phyloP scores from a whole-genome alignment of 768 basidiomycete species.

The Xerocomellus intermedius region DNA sequence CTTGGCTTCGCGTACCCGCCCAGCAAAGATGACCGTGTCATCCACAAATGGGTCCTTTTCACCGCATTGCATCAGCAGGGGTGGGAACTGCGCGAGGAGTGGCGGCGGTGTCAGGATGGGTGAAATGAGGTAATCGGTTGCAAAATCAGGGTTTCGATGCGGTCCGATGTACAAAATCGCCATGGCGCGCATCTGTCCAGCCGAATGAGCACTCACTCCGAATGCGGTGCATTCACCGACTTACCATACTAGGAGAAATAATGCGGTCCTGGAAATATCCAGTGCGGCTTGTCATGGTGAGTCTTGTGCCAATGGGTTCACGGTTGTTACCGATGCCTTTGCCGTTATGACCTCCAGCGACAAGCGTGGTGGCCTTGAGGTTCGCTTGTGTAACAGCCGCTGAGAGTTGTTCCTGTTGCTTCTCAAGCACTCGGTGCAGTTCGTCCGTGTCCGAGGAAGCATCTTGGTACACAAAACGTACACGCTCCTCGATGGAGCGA shows the following conservation, averaged over 20 bases:
- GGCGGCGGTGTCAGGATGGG: conserved; percentile 85
- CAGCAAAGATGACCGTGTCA: conserved; percentile 96
- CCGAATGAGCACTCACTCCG: conserved; percentile 10
- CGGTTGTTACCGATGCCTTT: conserved; percentile 37
- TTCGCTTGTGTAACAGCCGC: conserved; percentile 52
- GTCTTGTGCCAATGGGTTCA: conserved; percentile 75
- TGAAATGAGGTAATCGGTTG: conserved; percentile 93
- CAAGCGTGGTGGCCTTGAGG: conserved; percentile 41
- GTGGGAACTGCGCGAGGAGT: conserved; percentile 90
- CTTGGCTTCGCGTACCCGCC: conserved; percentile 93
- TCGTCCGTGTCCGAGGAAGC: conserved; percentile 14
- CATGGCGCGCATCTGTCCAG: conserved; percentile 97
- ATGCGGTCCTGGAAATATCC: conserved; percentile 94
- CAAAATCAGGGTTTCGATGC: conserved; percentile 89
- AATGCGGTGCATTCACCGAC: conserved; percentile 28
- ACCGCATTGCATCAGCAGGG: conserved; percentile 90
- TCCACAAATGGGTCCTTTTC: conserved; percentile 97
- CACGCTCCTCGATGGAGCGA: conserved; percentile 70
- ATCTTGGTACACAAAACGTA: conserved; percentile 52
- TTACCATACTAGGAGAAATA: conserved; percentile 93
- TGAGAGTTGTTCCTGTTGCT: conserved; percentile 51
- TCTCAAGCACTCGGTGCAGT: conserved; percentile 34
- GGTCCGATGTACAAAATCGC: conserved; percentile 97
- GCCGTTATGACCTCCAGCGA: conserved; percentile 30
- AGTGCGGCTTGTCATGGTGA: conserved; percentile 94